phyloP scores from a whole-genome alignment of 192 early-diverging fungal genomes.

The Coemansia guatemalensis region DNA sequence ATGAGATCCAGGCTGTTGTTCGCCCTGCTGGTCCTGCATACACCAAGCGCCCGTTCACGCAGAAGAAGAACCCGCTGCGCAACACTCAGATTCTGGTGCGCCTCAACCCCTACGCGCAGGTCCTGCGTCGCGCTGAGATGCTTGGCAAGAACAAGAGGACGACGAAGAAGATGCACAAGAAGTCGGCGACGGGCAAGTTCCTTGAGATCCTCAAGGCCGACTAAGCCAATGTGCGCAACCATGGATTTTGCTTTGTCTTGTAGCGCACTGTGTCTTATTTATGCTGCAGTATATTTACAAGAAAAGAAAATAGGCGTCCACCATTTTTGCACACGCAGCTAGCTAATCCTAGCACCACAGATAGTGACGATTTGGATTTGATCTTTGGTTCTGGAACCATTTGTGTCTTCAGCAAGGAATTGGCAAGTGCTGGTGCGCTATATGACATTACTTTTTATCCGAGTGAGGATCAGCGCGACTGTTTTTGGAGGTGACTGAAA shows the following conservation, averaged over 20 bases:
- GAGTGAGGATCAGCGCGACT: no score
- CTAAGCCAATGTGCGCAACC: constrained; percentile 13
- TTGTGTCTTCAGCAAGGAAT: no score
- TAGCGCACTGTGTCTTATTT: no score
- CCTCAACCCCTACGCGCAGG: constrained; percentile 96
- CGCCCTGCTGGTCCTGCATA: constrained; percentile 75
- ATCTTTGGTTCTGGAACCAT: no score
- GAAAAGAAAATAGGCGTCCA: constrained; percentile 3
- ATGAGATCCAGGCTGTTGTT: constrained; percentile 94
- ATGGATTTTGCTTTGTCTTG: no score
- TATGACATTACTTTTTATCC: no score
- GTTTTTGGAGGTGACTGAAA: no score
- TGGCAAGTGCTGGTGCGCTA: no score
- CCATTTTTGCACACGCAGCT: no score
- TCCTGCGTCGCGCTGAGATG: constrained; percentile 77
- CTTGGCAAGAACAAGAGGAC: constrained; percentile 58
- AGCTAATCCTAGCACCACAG: no score
- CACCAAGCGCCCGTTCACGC: constrained; percentile 90
- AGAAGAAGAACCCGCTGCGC: constrained; percentile 98
- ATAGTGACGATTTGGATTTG: no score
- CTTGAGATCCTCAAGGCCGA: constrained; percentile 56
- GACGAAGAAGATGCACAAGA: constrained; percentile 61
- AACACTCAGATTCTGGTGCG: constrained; percentile 89
- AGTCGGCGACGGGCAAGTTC: constrained; percentile 51
- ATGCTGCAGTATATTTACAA: neutral